Evolutionary conservation across 225 moss, liverwort and hornwort species (phyloP), one percentile per base, ranked within the genome.

Genomic region (Marchantia polymorpha): DNA sequence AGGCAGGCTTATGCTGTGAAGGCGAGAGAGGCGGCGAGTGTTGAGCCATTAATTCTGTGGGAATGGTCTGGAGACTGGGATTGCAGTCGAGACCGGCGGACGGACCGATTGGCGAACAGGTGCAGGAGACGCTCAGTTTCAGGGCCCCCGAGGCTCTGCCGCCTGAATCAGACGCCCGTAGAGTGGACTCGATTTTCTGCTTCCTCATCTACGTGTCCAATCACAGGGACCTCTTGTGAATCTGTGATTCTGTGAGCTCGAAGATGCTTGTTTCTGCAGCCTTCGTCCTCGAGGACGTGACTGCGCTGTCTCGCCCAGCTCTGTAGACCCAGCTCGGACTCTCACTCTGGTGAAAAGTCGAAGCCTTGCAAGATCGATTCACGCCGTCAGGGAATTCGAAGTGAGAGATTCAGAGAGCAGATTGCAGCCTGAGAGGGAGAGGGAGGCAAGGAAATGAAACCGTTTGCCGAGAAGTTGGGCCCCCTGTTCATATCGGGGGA

Each of bases 181-280:
- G 22, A 71, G 71, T 71, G 71, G 71, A 71, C 50, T 71, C 71
- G 71, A 71, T 71, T 20, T 50, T 47, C 50, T 71, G 71, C 29
- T 71, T 71, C 22, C 22, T 71, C 15, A 71, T 71, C 8, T 71
- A 71, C 71, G 71, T 71, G 8, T 71, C 71, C 20, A 71, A 51
- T 71, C 71, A 71, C 71, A 71, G 71, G 71, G 71, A 71, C 7
- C n/a, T 22, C 1, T 17, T 69, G 69, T 69, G 69, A n/a, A n/a
- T n/a, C n/a, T n/a, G n/a, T n/a, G n/a, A n/a, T n/a, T n/a, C n/a
- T n/a, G n/a, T n/a, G n/a, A n/a, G 27, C 4, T 66, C 27, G 65
- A 26, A 27, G 11, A 25, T 66, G 65, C 27, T 26, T 26, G 3
- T 66, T 10, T 66, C 9, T 27, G 0, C 26, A 25, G 6, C 66